Conservation (phyloP, 106 monocot genomes). For the Gastrodia elata region DNA sequence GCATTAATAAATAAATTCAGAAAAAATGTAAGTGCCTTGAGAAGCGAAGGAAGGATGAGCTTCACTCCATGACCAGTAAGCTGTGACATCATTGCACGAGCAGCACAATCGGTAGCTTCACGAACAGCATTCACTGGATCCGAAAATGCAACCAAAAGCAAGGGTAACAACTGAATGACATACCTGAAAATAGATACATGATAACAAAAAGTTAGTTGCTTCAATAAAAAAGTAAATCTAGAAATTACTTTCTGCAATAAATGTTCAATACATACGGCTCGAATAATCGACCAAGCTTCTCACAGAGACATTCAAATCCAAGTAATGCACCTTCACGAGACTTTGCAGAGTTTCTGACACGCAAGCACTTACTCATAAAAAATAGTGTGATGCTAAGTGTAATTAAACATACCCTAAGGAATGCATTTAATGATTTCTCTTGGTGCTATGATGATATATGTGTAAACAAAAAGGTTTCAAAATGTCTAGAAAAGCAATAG, state of each 20-base stretch:
- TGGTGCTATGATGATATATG: neutral
- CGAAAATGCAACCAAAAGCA: slow-evolving; percentile 95
- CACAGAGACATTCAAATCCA: slow-evolving; percentile 95
- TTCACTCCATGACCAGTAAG: slow-evolving; percentile 93
- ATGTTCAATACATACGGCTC: slow-evolving; percentile 76
- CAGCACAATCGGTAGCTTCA: slow-evolving; percentile 96
- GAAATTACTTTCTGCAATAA: too few species aligned
- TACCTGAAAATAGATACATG: slow-evolving; percentile 44
- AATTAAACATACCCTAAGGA: neutral
- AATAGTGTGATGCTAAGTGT: neutral
- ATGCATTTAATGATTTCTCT: neutral
- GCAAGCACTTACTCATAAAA: neutral
- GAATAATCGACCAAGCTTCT: slow-evolving; percentile 91
- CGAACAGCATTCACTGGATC: slow-evolving; percentile 90
- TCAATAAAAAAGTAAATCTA: neutral
- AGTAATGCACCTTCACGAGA: slow-evolving; percentile 94
- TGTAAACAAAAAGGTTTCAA: neutral
- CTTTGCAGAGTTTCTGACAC: slow-evolving; percentile 72
- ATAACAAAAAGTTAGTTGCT: neutral
- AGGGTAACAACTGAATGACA: slow-evolving; percentile 84
- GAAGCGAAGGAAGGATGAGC: slow-evolving; percentile 94
- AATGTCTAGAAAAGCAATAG: neutral
- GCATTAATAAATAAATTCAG: neutral
- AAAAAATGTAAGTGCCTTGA: slow-evolving; percentile 36
- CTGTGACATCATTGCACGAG: slow-evolving; percentile 98